Base-by-base conservation (phyloP, 208 protist species). In the Leishmania tarentolae region DNA sequence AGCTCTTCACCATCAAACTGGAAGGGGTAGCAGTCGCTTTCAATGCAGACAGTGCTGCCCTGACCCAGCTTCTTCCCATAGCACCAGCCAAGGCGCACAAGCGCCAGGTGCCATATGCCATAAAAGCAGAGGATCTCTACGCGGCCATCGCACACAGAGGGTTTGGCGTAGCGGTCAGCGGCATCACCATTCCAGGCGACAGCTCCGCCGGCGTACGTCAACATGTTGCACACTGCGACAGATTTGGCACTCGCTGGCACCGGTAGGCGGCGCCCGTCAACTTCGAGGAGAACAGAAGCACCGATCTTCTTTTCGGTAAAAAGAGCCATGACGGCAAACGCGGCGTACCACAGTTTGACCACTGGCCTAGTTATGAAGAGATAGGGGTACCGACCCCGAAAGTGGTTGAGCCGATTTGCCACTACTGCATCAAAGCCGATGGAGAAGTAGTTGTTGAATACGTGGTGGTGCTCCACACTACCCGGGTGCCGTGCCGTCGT, bases 391-490 rank as follows among this genome's bases (percentile, higher is more conserved):
- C 81, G 42, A 1, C 84, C n/a, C 9, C 88, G 86, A 57, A 92
- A 90, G 19, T 17, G 71, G 80, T 88, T 86, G 17, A 92, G 83
- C 0, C 85, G 52, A 53, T 76, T 82, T 9, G 86, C 90, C 53
- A 91, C 83, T 9, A 76, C 80, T 1, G 90, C 91, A 73, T 95
- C 91, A 61, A 93, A 93, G 44, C 91, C 86, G 68, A 95, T 80
- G 37, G 90, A 93, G 74, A 95, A 93, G 79, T 93, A 95, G 78
- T 95, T 93, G 84, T 90, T 93, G 75, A 93, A 86, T 5, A 86
- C 73, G 28, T 88, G 63, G 28, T 31, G 6, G 72, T 82, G 72
- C 63, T 69, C 75, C 42, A 40, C 13, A 24, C 56, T 35, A 47
- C 57, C 11, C 71, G 59, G 70, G 9, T 59, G 57, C 57, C 31